phyloP scores from a whole-genome alignment of 176 grass and related monocot genomes.

The Avena atlantica region DNA sequence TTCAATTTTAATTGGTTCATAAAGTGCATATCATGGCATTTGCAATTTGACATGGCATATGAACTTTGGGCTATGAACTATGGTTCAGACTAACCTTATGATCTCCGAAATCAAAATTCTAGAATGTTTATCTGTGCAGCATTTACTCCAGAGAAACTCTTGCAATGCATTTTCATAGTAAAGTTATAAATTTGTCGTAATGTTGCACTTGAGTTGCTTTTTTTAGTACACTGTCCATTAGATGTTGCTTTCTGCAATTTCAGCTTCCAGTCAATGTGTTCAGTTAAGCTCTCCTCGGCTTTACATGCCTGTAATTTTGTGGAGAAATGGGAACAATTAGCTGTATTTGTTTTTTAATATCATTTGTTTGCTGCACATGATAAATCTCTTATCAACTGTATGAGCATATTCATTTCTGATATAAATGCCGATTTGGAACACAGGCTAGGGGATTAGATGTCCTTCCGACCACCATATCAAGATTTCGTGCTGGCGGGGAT shows the following conservation, averaged over 20 bases:
- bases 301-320: background rate
- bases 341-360: constrained; percentile 3
- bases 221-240: background rate
- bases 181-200: background rate
- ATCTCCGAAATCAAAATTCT: constrained; percentile 11
- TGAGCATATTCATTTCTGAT: constrained; percentile 14
- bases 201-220: background rate
- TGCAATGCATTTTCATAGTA: background rate
- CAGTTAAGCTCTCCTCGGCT: background rate
- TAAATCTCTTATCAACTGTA: background rate
- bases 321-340: background rate
- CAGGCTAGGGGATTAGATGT: constrained; percentile 95
- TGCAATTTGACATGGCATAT: constrained; percentile 24
- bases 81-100: background rate
- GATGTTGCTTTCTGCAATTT: background rate
- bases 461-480: constrained; percentile 87
- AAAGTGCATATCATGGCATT: constrained; percentile 1
- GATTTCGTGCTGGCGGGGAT: constrained; percentile 79
- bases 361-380: background rate
- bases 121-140: background rate
- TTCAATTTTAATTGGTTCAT: background rate
- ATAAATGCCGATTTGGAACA: constrained; percentile 24
- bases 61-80: background rate
- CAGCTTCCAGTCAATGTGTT: background rate
- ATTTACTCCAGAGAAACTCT: constrained; percentile 1